A percentile compares a stretch with the other conserved stretches of the same genome.
These are phyloP conservation scores for Raffaelea deltoideospora DNA, from an alignment of 2,329 filamentous ascomycete species.

Conservation along the genomic window DNA sequence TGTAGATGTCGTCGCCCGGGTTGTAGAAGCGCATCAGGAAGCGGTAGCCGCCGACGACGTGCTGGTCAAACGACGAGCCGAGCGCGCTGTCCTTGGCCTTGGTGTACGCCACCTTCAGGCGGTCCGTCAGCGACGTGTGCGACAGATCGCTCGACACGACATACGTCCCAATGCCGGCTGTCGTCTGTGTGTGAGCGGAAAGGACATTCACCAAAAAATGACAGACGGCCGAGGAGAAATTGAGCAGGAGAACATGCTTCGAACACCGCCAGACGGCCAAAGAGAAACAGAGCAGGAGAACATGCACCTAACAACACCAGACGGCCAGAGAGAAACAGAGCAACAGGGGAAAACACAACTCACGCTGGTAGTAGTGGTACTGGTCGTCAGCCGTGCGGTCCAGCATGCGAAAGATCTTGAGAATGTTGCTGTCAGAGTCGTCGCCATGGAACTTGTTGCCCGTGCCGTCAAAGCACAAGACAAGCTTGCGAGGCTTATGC, in stretches of 20 bases:
- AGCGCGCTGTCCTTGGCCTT: constrained; percentile 69
- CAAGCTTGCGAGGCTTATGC: constrained; percentile 26
- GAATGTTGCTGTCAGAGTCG: constrained; percentile 48
- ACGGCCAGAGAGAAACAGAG: background rate
- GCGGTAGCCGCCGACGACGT: constrained; percentile 71
- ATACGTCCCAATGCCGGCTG: constrained; percentile 60
- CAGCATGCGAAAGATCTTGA: constrained; percentile 57
- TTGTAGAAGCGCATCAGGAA: constrained; percentile 64
- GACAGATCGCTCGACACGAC: constrained; percentile 44
- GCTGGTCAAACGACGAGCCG: constrained; percentile 65
- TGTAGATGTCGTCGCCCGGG: constrained; percentile 49
- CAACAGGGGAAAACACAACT: constrained; percentile 1
- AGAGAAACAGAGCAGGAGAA: background rate
- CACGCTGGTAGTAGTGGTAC: constrained; percentile 49
- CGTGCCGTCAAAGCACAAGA: constrained; percentile 49
- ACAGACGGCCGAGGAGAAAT: background rate
- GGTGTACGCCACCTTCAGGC: constrained; percentile 49
- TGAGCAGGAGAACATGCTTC: background rate
- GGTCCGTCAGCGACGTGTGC: constrained; percentile 38
- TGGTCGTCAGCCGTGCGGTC: constrained; percentile 48
- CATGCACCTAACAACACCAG: no score
- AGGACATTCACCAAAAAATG: background rate
- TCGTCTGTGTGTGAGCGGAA: background rate
- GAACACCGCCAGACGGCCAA: no score
- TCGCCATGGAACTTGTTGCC: constrained; percentile 50